Evolutionary conservation across 2,329 filamentous ascomycete genomes (phyloP).

Genomic region (Zasmidium angulare): DNA sequence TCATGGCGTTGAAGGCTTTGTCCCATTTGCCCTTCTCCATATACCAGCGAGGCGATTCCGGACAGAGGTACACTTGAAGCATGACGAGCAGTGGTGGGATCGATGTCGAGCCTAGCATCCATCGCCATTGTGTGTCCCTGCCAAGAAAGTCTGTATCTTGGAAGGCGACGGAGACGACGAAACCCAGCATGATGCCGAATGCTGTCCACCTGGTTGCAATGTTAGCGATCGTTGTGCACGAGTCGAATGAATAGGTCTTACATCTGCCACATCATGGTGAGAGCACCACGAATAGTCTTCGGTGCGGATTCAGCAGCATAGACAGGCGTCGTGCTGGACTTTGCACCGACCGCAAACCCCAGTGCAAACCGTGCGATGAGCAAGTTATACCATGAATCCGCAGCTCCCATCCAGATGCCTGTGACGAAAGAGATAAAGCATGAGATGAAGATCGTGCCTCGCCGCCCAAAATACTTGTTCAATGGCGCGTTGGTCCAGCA

Average conservation of each 20-base stretch:
- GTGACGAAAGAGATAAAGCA: conserved; percentile 66
- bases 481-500: conserved; percentile 74
- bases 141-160: conserved; percentile 28
- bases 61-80: conserved; percentile 41
- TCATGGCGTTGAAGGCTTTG: conserved; percentile 39
- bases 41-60: conserved; percentile 41
- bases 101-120: conserved; percentile 41
- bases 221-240: neutral
- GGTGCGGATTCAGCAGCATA: conserved; percentile 42
- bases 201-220: conserved; percentile 31
- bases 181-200: conserved; percentile 49
- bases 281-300: conserved; percentile 40
- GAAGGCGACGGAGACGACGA: conserved; percentile 42
- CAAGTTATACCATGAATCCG: conserved; percentile 70
- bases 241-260: conserved; percentile 19
- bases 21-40: conserved; percentile 41
- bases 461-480: conserved; percentile 68
- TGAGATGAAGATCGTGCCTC: conserved; percentile 74
- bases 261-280: conserved; percentile 50
- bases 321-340: conserved; percentile 42
- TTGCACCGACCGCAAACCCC: conserved; percentile 53
- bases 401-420: conserved; percentile 64
- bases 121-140: conserved; percentile 28
- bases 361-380: conserved; percentile 69
- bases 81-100: conserved; percentile 35